These are phyloP conservation scores for Laguncularia racemosa DNA, from an alignment of 345 rosid species.

Conservation along the genomic window DNA sequence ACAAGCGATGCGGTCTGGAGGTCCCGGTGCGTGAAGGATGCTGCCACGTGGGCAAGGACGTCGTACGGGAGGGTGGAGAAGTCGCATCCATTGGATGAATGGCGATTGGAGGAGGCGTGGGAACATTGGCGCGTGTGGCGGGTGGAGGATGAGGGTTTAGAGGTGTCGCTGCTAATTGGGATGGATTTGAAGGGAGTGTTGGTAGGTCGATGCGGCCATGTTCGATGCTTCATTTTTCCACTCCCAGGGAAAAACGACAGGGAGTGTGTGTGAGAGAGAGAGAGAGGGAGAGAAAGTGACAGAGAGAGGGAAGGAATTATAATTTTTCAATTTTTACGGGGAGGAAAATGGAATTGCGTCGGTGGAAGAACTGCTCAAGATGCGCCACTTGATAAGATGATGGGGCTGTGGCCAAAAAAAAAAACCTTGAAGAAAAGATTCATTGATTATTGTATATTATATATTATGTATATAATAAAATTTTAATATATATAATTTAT, in stretches of 20 bases:
- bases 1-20: slow-evolving; percentile 68
- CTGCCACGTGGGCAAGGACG: slow-evolving; percentile 49
- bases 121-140: neutral
- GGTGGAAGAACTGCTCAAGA: no score
- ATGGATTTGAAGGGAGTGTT: slow-evolving; percentile 29
- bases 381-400: no score
- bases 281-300: no score
- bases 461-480: no score
- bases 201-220: slow-evolving; percentile 46
- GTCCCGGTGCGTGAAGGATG: slow-evolving; percentile 55
- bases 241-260: neutral
- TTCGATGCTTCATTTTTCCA: slow-evolving; percentile 36
- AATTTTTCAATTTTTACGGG: no score
- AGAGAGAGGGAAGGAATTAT: no score
- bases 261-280: no score
- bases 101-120: slow-evolving; percentile 2
- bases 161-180: slow-evolving; percentile 12
- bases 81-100: slow-evolving; percentile 24
- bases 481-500: no score
- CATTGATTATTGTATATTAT: no score
- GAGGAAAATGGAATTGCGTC: no score
- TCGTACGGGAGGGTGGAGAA: slow-evolving; percentile 74
- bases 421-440: no score
- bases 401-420: no score
- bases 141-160: neutral